phyloP scores from a whole-genome alignment of 495 filamentous ascomycete genomes.

The Trichoderma virens region DNA sequence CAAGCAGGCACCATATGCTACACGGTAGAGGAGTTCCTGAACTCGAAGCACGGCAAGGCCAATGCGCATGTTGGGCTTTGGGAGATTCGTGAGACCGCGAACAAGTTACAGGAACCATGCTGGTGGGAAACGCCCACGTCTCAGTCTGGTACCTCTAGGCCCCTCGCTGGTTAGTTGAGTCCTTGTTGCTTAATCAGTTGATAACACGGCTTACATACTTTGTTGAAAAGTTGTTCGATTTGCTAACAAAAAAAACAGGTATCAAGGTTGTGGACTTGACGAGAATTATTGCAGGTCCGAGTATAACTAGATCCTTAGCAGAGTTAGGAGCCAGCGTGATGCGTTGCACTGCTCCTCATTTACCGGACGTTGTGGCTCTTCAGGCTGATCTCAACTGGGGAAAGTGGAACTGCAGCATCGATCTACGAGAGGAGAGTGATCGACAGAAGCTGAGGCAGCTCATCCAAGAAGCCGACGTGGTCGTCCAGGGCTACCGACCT shows the following conservation, averaged over 20 bases:
- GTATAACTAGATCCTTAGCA: conserved; percentile 45
- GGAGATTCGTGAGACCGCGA: conserved; percentile 29
- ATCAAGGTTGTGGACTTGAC: conserved; percentile 55
- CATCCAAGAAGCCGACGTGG: conserved; percentile 46
- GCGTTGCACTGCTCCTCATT: conserved; percentile 45
- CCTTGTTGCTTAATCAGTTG: no score
- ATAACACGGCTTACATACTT: no score
- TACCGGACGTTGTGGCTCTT: conserved; percentile 41
- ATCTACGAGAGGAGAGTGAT: conserved; percentile 39
- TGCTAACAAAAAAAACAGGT: no score
- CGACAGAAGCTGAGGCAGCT: conserved; percentile 34
- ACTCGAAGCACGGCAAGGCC: conserved; percentile 43
- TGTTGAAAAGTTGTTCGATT: no score
- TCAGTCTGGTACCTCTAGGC: conserved; percentile 24
- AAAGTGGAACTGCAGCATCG: conserved; percentile 46
- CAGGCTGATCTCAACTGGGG: conserved; percentile 49
- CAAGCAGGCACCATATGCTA: conserved; percentile 47
- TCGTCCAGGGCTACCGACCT: conserved; percentile 51
- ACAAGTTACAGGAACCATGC: conserved; percentile 27
- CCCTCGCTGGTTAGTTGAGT: no score
- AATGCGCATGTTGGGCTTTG: conserved; percentile 41
- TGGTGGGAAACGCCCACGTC: conserved; percentile 27
- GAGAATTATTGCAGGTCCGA: conserved; percentile 53
- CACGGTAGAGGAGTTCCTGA: conserved; percentile 38
- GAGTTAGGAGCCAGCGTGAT: conserved; percentile 55